These are phyloP conservation scores for Colletotrichum navitas DNA, from an alignment of 2,329 filamentous ascomycete genomes.

Conservation along the genomic window DNA sequence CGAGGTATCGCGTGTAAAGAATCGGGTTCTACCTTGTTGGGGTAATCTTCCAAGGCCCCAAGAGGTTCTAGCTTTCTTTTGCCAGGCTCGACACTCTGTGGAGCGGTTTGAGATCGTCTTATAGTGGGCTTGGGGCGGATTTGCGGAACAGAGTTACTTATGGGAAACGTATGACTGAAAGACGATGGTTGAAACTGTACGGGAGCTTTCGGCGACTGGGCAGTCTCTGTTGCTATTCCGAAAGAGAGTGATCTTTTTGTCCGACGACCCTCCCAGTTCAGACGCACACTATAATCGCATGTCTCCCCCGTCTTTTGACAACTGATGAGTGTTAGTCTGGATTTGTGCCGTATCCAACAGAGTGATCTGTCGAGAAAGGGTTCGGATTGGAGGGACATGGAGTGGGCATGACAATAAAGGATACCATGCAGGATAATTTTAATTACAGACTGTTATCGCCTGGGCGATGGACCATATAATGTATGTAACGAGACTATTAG, in stretches of 20 bases:
- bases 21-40: background rate
- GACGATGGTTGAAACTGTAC: constrained; percentile 52
- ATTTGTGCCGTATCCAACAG: background rate
- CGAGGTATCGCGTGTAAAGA: constrained; percentile 3
- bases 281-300: constrained; percentile 84
- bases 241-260: constrained; percentile 66
- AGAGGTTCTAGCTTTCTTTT: constrained; percentile 15
- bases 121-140: constrained; percentile 15
- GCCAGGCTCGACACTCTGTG: background rate
- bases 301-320: constrained; percentile 78
- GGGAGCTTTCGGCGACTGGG: constrained; percentile 45
- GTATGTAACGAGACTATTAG: background rate
- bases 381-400: background rate
- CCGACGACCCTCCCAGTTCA: constrained; percentile 83
- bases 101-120: constrained; percentile 18
- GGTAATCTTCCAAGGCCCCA: background rate
- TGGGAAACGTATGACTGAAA: constrained; percentile 49
- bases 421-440: background rate
- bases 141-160: background rate
- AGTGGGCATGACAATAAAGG: background rate
- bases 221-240: constrained; percentile 45
- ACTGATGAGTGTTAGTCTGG: constrained; percentile 46
- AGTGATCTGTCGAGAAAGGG: background rate
- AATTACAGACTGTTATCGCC: background rate
- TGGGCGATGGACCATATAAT: background rate